phyloP scores from a whole-genome alignment of 495 filamentous ascomycete genomes.

The Daldinia childiae region DNA sequence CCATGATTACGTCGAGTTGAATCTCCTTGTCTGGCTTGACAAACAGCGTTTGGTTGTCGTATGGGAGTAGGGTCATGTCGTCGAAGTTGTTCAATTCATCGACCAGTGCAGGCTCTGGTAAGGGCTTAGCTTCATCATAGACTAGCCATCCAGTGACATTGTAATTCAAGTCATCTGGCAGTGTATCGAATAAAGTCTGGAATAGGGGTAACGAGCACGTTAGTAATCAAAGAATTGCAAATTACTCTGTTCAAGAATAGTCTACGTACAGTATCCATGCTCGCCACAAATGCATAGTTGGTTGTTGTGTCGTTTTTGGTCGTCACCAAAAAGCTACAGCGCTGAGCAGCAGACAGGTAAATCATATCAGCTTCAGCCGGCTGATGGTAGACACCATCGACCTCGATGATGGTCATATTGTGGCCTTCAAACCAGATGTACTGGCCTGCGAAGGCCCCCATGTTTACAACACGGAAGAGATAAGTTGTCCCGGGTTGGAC shows the following conservation, averaged over 20 bases:
- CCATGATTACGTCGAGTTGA: slow-evolving; percentile 73
- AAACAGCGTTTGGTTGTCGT: slow-evolving; percentile 66
- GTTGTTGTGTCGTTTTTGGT: slow-evolving; percentile 68
- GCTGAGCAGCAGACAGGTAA: slow-evolving; percentile 74
- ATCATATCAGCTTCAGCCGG: slow-evolving; percentile 67
- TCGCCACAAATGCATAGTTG: slow-evolving; percentile 74
- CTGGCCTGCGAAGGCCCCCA: slow-evolving; percentile 72
- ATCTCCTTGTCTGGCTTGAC: slow-evolving; percentile 68
- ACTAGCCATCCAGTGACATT: slow-evolving; percentile 85
- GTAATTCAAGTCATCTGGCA: slow-evolving; percentile 71
- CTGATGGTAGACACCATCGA: slow-evolving; percentile 67
- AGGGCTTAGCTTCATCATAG: slow-evolving; percentile 68
- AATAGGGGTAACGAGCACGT: not conserved
- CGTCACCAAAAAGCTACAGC: slow-evolving; percentile 74
- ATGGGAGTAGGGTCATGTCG: slow-evolving; percentile 74
- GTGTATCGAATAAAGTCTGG: slow-evolving; percentile 73
- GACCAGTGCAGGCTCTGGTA: slow-evolving; percentile 66
- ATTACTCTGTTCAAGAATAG: not conserved
- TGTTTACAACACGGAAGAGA: slow-evolving; percentile 78
- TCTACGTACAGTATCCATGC: slow-evolving; percentile 66
- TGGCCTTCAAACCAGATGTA: slow-evolving; percentile 81
- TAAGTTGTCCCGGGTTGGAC: slow-evolving; percentile 79
- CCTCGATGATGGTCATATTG: slow-evolving; percentile 66
- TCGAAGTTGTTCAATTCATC: slow-evolving; percentile 73
- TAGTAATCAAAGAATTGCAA: not conserved